Conservation (phyloP, 805 yeast species). For the Zygotorulaspora chibaensis region DNA sequence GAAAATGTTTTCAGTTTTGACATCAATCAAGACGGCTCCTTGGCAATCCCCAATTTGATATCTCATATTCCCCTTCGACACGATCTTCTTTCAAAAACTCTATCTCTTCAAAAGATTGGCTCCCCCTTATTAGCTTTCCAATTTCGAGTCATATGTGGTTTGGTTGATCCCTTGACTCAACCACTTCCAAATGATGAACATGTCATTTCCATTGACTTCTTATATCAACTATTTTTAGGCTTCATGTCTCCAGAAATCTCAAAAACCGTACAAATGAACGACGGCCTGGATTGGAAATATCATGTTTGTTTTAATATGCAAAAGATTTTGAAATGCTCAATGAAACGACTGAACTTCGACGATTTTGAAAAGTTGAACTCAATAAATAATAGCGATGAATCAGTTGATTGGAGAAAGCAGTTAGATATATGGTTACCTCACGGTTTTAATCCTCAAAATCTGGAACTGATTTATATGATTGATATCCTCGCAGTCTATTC, state of each 20-base stretch:
- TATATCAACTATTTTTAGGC: constrained; percentile 50
- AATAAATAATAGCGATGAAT: constrained; percentile 21
- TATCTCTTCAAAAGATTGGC: constrained; percentile 13
- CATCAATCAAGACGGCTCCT: constrained; percentile 17
- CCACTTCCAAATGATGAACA: constrained; percentile 56
- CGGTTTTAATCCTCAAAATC: constrained; percentile 37
- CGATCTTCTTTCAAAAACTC: constrained; percentile 18
- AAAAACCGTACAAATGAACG: constrained; percentile 1
- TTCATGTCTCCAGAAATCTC: constrained; percentile 32
- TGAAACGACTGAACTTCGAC: constrained; percentile 25
- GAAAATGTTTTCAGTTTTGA: constrained; percentile 24
- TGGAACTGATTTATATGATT: constrained; percentile 45
- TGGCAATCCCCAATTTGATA: constrained; percentile 23
- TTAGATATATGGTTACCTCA: constrained; percentile 37
- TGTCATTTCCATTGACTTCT: constrained; percentile 51
- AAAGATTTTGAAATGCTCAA: constrained; percentile 23
- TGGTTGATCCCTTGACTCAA: constrained; percentile 64
- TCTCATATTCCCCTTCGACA: constrained; percentile 25
- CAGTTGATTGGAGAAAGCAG: constrained; percentile 30
- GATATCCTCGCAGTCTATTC: constrained; percentile 41
- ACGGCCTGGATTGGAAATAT: constrained; percentile 26
- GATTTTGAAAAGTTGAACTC: constrained; percentile 25
- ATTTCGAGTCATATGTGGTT: constrained; percentile 33
- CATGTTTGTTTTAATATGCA: constrained; percentile 30
- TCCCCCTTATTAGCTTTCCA: constrained; percentile 23